Base-by-base conservation (phyloP, 1,284 basidiomycete species). In the Vanrija sp. region DNA sequence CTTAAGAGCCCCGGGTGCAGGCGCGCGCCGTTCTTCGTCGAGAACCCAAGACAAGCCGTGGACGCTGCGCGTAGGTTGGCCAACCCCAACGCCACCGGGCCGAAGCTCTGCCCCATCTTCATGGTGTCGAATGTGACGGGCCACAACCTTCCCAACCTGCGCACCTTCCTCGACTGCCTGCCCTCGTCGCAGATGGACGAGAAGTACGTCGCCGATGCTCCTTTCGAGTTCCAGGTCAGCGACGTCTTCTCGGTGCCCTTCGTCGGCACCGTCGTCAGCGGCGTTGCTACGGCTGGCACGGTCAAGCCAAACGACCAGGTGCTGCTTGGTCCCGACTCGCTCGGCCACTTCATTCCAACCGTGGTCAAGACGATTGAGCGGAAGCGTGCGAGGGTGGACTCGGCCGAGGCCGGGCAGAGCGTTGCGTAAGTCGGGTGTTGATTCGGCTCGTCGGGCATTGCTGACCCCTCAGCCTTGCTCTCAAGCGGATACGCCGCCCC, bases 91-190 rank as follows among this genome's bases (percentile, higher is more conserved):
- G 54, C 58, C 0, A 47, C 59, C 19, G 81, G 80, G 62, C 84
- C 85, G 67, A 80, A 81, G 86, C 73, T 96, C 67, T 95, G 92
- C 67, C 94, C 94, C 0, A 87, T 96, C 58, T 97, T 98, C 77
- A 85, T 88, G 70, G 80, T 96, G 25, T 96, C 92, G 10, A 98
- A 98, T 68, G 93, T 98, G 9, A 95, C 92, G 1, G 96, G 96
- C 18, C 83, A 88, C 61, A 91, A 92, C 15, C 81, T 96, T 49
- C 71, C 60, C 49, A 64, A 88, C 83, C 76, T 93, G 41, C 83
- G 90, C 49, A 88, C 84, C 10, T 92, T 94, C 77, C 78, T 95
- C 51, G 94, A 95, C 70, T 79, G 91, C 37, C 76, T 93, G 9
- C 88, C 90, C 1, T 85, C 90, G 3, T 90, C 88, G 66, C 89